These are phyloP conservation scores for Colletotrichum sp. DNA, from an alignment of 2,329 filamentous ascomycete species.

Conservation along the genomic window DNA sequence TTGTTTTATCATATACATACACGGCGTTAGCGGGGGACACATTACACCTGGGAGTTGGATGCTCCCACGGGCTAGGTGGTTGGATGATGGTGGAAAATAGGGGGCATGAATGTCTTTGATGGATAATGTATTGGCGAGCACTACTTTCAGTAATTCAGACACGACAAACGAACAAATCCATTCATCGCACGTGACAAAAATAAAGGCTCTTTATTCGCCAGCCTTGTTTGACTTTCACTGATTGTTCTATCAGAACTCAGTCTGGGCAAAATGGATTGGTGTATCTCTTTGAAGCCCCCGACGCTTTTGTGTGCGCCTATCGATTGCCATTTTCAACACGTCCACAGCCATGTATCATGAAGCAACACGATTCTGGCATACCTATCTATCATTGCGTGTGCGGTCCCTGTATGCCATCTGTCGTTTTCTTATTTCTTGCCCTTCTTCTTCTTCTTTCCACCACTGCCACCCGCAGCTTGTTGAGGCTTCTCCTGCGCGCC, in stretches of 20 bases:
- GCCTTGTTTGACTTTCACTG: not conserved
- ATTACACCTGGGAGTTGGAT: constrained; percentile 7
- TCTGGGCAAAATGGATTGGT: not conserved
- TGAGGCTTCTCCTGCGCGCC: constrained; percentile 28
- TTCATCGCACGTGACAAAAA: not conserved
- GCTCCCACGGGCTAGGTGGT: constrained; percentile 9
- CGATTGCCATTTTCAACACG: not conserved
- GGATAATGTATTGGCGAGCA: constrained; percentile 15
- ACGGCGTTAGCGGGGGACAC: constrained; percentile 10
- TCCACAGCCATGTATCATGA: not conserved
- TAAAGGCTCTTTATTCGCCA: not conserved
- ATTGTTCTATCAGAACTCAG: not conserved
- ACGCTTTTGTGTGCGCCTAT: not conserved
- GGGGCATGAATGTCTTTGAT: constrained; percentile 19
- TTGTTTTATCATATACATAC: constrained; percentile 6
- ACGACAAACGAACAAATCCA: not conserved
- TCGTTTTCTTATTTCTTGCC: constrained; percentile 64
- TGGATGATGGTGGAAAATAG: constrained; percentile 18
- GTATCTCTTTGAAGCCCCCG: not conserved
- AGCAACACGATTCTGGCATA: not conserved
- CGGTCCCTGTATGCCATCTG: not conserved
- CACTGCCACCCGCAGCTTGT: constrained; percentile 39
- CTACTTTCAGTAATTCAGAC: constrained; percentile 9
- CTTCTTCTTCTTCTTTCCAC: constrained; percentile 73
- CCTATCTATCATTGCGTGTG: not conserved